phyloP scores from a whole-genome alignment of 2,329 filamentous ascomycete genomes.

The Beauveria australis region DNA sequence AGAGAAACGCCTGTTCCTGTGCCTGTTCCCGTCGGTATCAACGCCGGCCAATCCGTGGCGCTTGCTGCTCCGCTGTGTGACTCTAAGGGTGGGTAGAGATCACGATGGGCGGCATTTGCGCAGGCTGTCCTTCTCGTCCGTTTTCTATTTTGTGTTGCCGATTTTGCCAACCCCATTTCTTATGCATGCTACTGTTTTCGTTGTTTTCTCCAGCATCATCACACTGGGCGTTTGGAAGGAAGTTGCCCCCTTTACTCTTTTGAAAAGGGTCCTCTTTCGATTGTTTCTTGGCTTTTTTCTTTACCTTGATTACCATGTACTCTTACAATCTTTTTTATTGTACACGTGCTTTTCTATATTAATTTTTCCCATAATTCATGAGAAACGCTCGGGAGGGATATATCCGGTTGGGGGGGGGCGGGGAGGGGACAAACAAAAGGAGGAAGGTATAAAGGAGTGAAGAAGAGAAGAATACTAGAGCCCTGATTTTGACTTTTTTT shows the following conservation, averaged over 20 bases:
- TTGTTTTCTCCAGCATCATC: not conserved
- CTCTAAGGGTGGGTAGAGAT: not conserved
- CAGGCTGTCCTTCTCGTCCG: not conserved
- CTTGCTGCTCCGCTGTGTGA: not conserved
- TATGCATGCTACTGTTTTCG: not conserved
- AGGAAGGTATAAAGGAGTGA: not conserved
- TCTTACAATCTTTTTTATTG: not conserved
- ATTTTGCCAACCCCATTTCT: not conserved
- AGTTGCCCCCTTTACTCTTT: not conserved
- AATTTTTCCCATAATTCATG: not conserved
- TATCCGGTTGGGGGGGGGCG: too few relatives aligned
- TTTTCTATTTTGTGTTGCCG: not conserved
- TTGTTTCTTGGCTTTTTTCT: not conserved
- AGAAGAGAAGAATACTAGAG: not conserved
- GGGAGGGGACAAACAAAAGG: too few relatives aligned
- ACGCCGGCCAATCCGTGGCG: not conserved
- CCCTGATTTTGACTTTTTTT: too few relatives aligned
- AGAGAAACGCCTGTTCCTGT: not conserved
- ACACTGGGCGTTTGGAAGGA: not conserved
- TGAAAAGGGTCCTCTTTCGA: not conserved
- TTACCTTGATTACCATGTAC: conserved; percentile 1
- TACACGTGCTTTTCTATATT: too few relatives aligned
- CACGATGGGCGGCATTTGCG: not conserved
- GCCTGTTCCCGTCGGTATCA: not conserved
- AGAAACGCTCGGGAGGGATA: not conserved